Conservation (phyloP, 2,329 filamentous ascomycete genomes). For the Neodidymelliopsis sp. region DNA sequence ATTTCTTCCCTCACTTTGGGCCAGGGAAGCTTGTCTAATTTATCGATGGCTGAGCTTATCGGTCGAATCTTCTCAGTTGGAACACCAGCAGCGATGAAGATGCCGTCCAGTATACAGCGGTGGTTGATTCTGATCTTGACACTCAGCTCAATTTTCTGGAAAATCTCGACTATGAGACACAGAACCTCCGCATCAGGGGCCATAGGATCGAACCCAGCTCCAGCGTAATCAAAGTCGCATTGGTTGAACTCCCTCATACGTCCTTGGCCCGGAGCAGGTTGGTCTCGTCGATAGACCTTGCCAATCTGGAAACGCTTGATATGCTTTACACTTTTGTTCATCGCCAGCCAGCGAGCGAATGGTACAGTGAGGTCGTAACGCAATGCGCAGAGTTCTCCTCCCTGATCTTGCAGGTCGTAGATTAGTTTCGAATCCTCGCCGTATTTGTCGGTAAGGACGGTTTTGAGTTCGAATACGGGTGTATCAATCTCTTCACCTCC, state of each 20-base stretch:
- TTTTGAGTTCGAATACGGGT: constrained; percentile 85
- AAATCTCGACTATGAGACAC: constrained; percentile 82
- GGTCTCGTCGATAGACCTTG: constrained; percentile 84
- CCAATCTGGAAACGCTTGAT: constrained; percentile 96
- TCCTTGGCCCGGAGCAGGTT: constrained; percentile 81
- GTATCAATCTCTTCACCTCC: constrained; percentile 47
- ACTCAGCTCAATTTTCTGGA: constrained; percentile 79
- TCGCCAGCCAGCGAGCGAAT: constrained; percentile 89
- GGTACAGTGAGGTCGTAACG: constrained; percentile 89
- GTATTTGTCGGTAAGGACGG: constrained; percentile 88
- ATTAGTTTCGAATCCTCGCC: constrained; percentile 92
- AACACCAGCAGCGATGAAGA: constrained; percentile 90
- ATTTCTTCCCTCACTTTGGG: constrained; percentile 89
- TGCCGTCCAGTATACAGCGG: constrained; percentile 88
- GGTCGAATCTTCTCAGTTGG: constrained; percentile 84
- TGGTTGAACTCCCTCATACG: constrained; percentile 96
- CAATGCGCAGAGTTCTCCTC: constrained; percentile 82
- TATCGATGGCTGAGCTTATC: constrained; percentile 93
- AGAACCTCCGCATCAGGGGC: constrained; percentile 90
- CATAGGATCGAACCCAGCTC: constrained; percentile 82
- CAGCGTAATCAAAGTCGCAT: constrained; percentile 93
- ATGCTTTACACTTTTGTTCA: constrained; percentile 81
- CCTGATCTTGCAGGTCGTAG: constrained; percentile 87
- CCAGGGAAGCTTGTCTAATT: constrained; percentile 91
- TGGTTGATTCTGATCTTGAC: constrained; percentile 92